phyloP scores from a whole-genome alignment of 495 filamentous ascomycete species.

The Hypoxylon perforatum region DNA sequence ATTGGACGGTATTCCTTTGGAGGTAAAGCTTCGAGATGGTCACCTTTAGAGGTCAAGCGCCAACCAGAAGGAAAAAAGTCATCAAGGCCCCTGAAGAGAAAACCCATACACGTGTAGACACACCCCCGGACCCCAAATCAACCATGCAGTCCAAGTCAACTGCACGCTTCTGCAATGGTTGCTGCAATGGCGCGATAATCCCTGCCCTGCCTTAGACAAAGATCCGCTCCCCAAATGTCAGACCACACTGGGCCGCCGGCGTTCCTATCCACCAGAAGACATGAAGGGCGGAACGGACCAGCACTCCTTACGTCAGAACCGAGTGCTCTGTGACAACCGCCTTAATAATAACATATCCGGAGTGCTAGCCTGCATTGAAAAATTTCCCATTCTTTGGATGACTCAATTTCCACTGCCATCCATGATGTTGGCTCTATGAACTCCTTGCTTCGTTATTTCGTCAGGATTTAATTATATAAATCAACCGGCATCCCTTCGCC shows the following conservation, averaged over 20 bases:
- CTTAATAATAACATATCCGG: slow-evolving; percentile 25
- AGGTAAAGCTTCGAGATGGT: slow-evolving; percentile 39
- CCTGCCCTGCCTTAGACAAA: slow-evolving; percentile 35
- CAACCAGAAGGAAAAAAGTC: background rate
- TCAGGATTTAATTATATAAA: slow-evolving; percentile 26
- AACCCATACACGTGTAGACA: too few species aligned
- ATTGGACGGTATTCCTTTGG: slow-evolving; percentile 32
- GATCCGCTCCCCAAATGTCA: slow-evolving; percentile 33
- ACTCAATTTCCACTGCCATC: slow-evolving; percentile 26
- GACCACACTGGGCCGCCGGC: slow-evolving; percentile 28
- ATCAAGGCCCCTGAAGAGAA: background rate
- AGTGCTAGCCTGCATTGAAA: background rate
- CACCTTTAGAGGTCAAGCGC: slow-evolving; percentile 43
- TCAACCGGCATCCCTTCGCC: slow-evolving; percentile 10
- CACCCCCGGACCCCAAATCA: slow-evolving; percentile 12
- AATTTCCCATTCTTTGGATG: slow-evolving; percentile 17
- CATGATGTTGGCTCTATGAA: background rate
- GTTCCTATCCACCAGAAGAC: slow-evolving; percentile 35
- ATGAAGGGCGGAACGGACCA: slow-evolving; percentile 38
- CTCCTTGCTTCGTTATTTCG: slow-evolving; percentile 1
- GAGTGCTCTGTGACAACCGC: slow-evolving; percentile 20
- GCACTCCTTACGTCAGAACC: slow-evolving; percentile 39
- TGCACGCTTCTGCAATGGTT: slow-evolving; percentile 32
- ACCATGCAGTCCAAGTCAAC: slow-evolving; percentile 24
- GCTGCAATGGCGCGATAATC: slow-evolving; percentile 37